Evolutionary conservation across 2,329 filamentous ascomycete genomes (phyloP).

Genomic region (Cladosporium sp.): DNA sequence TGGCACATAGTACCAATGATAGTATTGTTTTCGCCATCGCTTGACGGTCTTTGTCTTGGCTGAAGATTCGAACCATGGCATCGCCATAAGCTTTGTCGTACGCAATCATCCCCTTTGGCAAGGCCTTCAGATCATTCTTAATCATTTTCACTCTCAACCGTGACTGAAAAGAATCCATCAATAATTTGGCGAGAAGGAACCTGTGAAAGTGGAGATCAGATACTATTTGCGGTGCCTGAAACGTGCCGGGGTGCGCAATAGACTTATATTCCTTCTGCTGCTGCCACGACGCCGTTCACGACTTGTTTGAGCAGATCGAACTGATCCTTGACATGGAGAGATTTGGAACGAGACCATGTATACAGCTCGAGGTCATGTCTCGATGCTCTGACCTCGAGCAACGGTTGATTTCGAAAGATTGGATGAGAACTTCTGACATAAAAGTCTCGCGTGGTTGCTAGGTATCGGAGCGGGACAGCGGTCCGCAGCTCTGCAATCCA

Average conservation of each 20-base stretch:
- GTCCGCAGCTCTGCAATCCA: neutral
- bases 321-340: neutral
- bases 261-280: constrained; percentile 1
- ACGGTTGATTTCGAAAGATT: neutral
- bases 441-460: neutral
- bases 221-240: neutral
- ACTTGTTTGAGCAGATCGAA: neutral
- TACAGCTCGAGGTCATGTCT: neutral
- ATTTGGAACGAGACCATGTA: neutral
- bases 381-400: neutral
- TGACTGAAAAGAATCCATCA: neutral
- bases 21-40: neutral
- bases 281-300: neutral
- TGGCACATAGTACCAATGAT: neutral
- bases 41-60: neutral
- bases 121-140: neutral
- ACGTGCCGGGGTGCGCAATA: neutral
- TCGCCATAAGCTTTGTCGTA: neutral
- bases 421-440: neutral
- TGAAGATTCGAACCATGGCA: neutral
- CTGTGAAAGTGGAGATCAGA: neutral
- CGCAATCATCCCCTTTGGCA: neutral
- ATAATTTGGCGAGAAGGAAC: neutral
- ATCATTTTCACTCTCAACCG: neutral
- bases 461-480: neutral